Evolutionary conservation across 2,329 filamentous ascomycete species (phyloP), one percentile per base, ranked within the genome.

Genomic region (Chaetomium sp.): DNA sequence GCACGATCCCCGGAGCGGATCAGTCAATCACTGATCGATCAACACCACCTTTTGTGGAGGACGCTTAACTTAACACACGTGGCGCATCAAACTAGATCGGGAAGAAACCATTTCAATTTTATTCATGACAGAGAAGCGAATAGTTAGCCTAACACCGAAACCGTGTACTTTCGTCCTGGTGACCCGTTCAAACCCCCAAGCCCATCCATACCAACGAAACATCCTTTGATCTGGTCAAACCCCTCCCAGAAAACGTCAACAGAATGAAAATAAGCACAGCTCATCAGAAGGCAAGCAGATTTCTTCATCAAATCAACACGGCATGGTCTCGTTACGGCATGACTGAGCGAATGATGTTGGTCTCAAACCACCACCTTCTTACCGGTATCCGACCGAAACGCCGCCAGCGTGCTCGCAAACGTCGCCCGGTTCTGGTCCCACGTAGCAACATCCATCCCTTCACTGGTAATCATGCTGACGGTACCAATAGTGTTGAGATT

Each of bases 401-500:
- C 61, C 8, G 64, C 68, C 42, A 72, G 59, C 1, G 68, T 69
- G 36, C 67, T 67, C 40, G 69, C 67, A 61, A 70, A 74, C 6
- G 66, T 68, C 6, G 68, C 70, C 52, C 64, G 64, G 45, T 74
- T 73, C 50, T 71, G 68, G 14, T 56, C 57, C 59, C 66, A 71
- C n/a, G 62, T 53, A 3, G 70, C 70, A 5, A 71, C 52, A 34
- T 73, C 70, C n/a, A 54, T 42, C 12, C 67, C 68, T 14, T 67
- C 54, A 41, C 64, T 57, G 42, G 69, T 71, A 12, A 72, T 61
- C 72, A 75, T 74, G 45, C 63, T 65, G 42, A 66, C 68, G 19
- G 66, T 65, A 10, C 73, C 74, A 9, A 76, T 66, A 1, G 74
- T 75, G 62, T 74, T 71, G 34, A 76, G 65, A 54, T 74, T 73